Percentiles rank a stretch among this genome's conserved stretches.
Evolutionary conservation across 768 basidiomycete genomes (phyloP).

Genomic region (Porphyrellus cyaneotinctus): DNA sequence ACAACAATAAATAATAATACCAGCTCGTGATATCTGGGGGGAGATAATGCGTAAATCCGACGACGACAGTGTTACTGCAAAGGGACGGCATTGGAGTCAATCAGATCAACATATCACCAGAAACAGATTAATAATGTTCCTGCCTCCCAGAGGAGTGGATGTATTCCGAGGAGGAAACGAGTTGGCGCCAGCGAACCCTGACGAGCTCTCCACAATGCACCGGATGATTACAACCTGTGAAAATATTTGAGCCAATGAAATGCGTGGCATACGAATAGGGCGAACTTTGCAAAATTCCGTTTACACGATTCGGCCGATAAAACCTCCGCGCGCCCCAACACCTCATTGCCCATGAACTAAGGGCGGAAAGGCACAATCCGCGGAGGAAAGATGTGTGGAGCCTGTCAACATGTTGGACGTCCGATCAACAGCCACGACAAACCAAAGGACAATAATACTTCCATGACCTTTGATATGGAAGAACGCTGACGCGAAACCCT

Average conservation of each 20-base stretch:
- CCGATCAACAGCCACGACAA: neutral
- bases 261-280: neutral
- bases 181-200: neutral
- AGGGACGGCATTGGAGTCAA: neutral
- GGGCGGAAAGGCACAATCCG: neutral
- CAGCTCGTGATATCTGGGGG: neutral
- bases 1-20: neutral
- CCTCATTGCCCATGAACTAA: neutral
- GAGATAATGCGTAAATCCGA: constrained; percentile 1
- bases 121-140: neutral
- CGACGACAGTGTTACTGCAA: neutral
- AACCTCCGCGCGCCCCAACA: neutral
- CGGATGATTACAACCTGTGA: neutral
- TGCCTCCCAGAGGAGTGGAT: neutral
- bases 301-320: neutral
- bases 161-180: constrained; percentile 4
- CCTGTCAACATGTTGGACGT: neutral
- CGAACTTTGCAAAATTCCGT: neutral
- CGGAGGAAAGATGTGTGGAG: neutral
- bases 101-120: neutral
- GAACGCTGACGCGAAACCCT: neutral
- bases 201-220: no score
- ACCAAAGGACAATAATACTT: neutral
- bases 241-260: neutral
- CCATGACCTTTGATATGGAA: neutral